Conservation (phyloP, 495 filamentous ascomycete genomes). For the Penicillium mononematosum region DNA sequence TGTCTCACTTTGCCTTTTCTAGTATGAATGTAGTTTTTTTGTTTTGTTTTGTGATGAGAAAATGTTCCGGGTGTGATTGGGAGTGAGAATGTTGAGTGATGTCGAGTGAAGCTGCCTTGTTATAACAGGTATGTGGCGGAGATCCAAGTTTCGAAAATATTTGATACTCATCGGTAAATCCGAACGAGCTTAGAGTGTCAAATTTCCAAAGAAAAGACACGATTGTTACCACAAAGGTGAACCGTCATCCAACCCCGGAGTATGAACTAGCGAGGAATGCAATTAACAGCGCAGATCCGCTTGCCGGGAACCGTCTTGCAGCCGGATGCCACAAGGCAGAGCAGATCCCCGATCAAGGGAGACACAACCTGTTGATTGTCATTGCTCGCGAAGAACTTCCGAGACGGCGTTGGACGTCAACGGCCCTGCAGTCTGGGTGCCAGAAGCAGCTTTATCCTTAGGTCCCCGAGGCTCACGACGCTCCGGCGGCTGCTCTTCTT, state of each 20-base stretch:
- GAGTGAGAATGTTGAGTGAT: neutral
- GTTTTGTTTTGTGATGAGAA: neutral
- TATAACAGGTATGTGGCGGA: neutral
- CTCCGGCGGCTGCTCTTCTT: slow-evolving; percentile 68
- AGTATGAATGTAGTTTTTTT: neutral
- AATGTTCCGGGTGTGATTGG: neutral
- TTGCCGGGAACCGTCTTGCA: neutral
- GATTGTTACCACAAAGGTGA: neutral
- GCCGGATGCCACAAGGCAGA: neutral
- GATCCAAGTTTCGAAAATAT: neutral
- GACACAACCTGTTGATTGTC: slow-evolving; percentile 17
- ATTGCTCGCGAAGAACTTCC: slow-evolving; percentile 35
- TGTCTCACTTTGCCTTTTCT: slow-evolving; percentile 3
- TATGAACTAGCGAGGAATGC: neutral
- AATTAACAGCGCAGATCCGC: neutral
- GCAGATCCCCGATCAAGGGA: neutral
- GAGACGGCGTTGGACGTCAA: slow-evolving; percentile 39
- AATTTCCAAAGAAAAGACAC: neutral
- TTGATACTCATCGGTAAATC: neutral
- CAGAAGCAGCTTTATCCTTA: slow-evolving; percentile 23
- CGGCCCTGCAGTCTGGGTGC: slow-evolving; percentile 19
- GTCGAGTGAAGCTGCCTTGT: neutral
- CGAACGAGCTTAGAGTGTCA: neutral
- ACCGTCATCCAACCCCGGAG: neutral
- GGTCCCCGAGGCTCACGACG: slow-evolving; percentile 12